A percentile compares a stretch with the other conserved stretches of the same genome.
Evolutionary conservation across 225 moss, liverwort and hornwort genomes (phyloP).

Genomic region (Sphagnum tenellum): DNA sequence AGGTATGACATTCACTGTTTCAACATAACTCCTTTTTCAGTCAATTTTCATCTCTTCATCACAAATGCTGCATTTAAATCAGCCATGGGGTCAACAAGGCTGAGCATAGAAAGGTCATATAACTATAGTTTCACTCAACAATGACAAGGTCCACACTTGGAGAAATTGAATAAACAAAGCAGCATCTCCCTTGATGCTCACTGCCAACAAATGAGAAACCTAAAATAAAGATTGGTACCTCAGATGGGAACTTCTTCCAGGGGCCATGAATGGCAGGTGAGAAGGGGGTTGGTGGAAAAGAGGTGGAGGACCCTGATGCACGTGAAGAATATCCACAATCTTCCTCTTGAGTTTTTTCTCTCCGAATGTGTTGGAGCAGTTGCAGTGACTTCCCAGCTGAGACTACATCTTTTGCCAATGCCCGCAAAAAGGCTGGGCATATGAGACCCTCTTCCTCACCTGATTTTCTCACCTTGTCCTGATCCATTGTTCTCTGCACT

Average conservation of each 20-base stretch:
- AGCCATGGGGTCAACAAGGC: too few relatives aligned
- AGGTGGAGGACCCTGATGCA: conserved; percentile 31
- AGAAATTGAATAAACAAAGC: background rate
- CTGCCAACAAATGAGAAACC: background rate
- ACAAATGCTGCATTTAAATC: too few relatives aligned
- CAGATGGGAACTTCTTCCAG: conserved; percentile 51
- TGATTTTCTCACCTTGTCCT: conserved; percentile 7
- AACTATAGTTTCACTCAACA: too few relatives aligned
- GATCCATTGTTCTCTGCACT: conserved; percentile 17
- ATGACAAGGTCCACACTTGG: background rate
- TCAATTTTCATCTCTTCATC: too few relatives aligned
- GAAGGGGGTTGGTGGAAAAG: conserved; percentile 38
- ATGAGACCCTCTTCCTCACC: conserved; percentile 45
- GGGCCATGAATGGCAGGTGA: conserved; percentile 34
- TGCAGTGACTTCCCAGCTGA: conserved; percentile 98
- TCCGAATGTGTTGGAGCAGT: conserved; percentile 74
- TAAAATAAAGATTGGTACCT: conserved; percentile 14
- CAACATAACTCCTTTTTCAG: too few relatives aligned
- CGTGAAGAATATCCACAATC: conserved; percentile 14
- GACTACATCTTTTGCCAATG: conserved; percentile 77
- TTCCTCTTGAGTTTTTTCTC: conserved; percentile 41
- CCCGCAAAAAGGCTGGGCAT: conserved; percentile 76
- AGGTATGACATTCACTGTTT: background rate
- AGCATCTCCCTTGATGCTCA: too few relatives aligned
- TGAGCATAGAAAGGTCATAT: too few relatives aligned